These are phyloP conservation scores for Phlyctochytrium planicorne DNA, from an alignment of 192 early-diverging fungal genomes.

Conservation along the genomic window DNA sequence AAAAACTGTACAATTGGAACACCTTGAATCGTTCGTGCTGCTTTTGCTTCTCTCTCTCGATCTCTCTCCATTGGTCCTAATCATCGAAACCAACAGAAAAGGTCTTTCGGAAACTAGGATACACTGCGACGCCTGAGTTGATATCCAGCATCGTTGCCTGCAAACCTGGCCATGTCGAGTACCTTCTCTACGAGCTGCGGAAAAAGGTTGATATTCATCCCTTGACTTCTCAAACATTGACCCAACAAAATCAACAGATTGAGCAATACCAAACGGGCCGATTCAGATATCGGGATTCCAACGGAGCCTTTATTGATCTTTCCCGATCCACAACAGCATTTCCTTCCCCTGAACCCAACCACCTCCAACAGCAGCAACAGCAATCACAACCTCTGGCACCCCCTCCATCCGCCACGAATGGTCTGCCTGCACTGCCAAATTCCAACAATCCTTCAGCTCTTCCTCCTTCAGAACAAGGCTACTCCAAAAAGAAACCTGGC, in stretches of 20 bases:
- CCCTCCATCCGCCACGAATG: background rate
- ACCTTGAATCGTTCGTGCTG: constrained; percentile 44
- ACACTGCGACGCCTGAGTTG: constrained; percentile 36
- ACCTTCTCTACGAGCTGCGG: constrained; percentile 43
- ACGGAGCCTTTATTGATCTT: background rate
- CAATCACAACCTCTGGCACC: background rate
- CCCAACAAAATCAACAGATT: constrained; percentile 14
- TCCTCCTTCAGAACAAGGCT: too few species aligned
- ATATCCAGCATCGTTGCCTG: constrained; percentile 43
- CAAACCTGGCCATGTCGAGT: constrained; percentile 50
- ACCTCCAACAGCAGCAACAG: background rate
- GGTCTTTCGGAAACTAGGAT: constrained; percentile 48
- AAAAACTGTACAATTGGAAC: constrained; percentile 61
- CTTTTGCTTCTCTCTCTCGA: constrained; percentile 10
- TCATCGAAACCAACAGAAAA: constrained; percentile 35
- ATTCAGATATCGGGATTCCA: background rate
- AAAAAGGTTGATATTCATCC: constrained; percentile 34
- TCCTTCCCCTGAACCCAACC: background rate
- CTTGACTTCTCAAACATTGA: background rate
- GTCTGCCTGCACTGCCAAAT: too few species aligned
- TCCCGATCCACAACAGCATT: background rate
- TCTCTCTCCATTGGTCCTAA: background rate
- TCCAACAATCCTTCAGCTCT: too few species aligned
- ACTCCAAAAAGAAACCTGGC: too few species aligned
- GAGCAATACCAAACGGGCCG: constrained; percentile 3